phyloP scores from a whole-genome alignment of 495 filamentous ascomycete species.

The Astrocystis sublimbata region DNA sequence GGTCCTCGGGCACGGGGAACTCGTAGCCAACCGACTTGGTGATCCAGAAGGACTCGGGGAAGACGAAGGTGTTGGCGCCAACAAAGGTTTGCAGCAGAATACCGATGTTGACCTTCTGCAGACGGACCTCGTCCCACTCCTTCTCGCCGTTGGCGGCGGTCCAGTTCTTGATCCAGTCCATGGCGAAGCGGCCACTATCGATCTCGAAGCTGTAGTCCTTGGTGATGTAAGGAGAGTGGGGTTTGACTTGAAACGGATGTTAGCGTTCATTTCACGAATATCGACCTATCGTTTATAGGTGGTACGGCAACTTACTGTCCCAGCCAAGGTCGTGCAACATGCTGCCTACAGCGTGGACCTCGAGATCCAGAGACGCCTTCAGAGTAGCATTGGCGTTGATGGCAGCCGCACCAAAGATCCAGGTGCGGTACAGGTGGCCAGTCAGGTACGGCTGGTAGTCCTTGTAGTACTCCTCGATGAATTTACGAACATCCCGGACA shows the following conservation, averaged over 20 bases:
- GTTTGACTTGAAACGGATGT: slow-evolving; percentile 17
- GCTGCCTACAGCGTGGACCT: slow-evolving; percentile 50
- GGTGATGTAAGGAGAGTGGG: slow-evolving; percentile 24
- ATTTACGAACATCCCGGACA: not conserved
- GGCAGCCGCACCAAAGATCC: slow-evolving; percentile 11
- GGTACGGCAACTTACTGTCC: slow-evolving; percentile 25
- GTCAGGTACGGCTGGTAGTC: slow-evolving; percentile 14
- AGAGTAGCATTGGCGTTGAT: slow-evolving; percentile 39
- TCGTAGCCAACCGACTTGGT: slow-evolving; percentile 6
- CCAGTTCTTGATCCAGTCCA: slow-evolving; percentile 17
- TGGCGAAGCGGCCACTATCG: slow-evolving; percentile 40
- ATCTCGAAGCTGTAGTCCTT: slow-evolving; percentile 56
- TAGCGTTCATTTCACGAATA: not conserved
- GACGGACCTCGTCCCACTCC: slow-evolving; percentile 8
- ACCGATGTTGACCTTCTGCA: slow-evolving; percentile 12
- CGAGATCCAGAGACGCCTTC: slow-evolving; percentile 38
- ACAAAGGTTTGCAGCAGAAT: slow-evolving; percentile 9
- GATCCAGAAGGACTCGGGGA: slow-evolving; percentile 2
- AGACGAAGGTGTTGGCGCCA: not conserved
- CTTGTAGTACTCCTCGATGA: slow-evolving; percentile 7
- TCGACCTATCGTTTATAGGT: not conserved
- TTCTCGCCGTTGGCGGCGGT: not conserved
- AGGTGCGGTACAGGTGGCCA: not conserved
- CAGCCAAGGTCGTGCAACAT: slow-evolving; percentile 60
- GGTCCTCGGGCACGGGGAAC: not conserved